phyloP scores from a whole-genome alignment of 2,329 filamentous ascomycete genomes.

The Ceratocystis cacaofunesta region DNA sequence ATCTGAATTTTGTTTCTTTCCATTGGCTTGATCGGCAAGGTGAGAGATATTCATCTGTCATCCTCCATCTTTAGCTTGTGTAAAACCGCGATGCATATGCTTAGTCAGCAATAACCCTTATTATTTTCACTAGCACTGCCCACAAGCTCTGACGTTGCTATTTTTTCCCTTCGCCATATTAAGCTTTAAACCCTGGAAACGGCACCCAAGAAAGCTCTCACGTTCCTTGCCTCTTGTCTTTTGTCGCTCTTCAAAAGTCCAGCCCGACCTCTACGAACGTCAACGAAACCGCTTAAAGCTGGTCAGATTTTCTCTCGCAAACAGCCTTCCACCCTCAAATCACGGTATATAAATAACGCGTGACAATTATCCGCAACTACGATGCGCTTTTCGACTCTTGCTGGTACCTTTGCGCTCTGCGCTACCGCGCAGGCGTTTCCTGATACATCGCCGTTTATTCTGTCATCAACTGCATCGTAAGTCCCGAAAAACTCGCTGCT shows the following conservation, averaged over 20 bases:
- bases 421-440: slow-evolving; percentile 56
- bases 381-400: slow-evolving; percentile 42
- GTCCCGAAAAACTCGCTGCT: slow-evolving; percentile 22
- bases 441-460: slow-evolving; percentile 76
- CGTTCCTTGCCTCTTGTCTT: neutral
- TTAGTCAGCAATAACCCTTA: neutral
- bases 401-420: slow-evolving; percentile 38
- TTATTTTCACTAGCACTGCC: neutral
- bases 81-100: neutral
- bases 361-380: slow-evolving; percentile 18
- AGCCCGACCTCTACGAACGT: neutral
- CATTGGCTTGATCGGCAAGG: no score
- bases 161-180: neutral
- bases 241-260: neutral
- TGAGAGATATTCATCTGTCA: no score
- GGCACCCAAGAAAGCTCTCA: neutral
- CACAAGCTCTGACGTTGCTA: neutral
- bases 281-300: neutral
- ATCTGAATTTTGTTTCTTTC: no score
- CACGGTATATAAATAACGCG: neutral
- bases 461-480: slow-evolving; percentile 75
- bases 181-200: slow-evolving; percentile 1
- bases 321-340: neutral
- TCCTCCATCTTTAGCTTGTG: neutral
- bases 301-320: neutral